A percentile compares a stretch with the other conserved stretches of the same genome.
phyloP scores from a whole-genome alignment of 768 basidiomycete species.

The Collybia sordida region DNA sequence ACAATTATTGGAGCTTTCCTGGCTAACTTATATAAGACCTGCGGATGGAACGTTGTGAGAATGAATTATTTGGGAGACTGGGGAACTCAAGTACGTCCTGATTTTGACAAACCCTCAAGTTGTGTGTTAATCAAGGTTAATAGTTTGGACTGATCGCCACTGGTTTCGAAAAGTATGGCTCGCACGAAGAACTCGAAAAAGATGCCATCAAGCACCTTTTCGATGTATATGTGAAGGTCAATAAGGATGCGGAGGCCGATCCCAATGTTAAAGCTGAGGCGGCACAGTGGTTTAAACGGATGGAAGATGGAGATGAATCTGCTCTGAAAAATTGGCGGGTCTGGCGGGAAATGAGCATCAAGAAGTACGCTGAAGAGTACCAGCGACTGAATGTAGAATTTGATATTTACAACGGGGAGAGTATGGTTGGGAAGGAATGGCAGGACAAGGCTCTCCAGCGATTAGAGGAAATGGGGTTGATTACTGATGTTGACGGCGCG shows the following conservation, averaged over 20 bases:
- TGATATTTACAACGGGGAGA: conserved; percentile 92
- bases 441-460: conserved; percentile 70
- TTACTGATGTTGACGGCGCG: conserved; percentile 77
- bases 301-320: conserved; percentile 89
- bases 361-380: conserved; percentile 88
- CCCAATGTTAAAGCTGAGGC: conserved; percentile 74
- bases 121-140: not conserved
- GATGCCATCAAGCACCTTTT: conserved; percentile 96
- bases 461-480: conserved; percentile 70
- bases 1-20: conserved; percentile 99
- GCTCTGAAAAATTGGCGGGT: conserved; percentile 87
- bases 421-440: conserved; percentile 69
- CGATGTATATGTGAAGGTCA: conserved; percentile 93
- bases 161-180: conserved; percentile 92
- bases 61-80: conserved; percentile 98
- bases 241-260: conserved; percentile 76
- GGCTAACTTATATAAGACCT: conserved; percentile 85
- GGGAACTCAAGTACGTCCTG: conserved; percentile 84
- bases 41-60: conserved; percentile 89
- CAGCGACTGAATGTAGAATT: conserved; percentile 87
- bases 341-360: conserved; percentile 90
- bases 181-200: conserved; percentile 74
- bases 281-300: conserved; percentile 87
- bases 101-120: not conserved
- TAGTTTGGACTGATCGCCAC: conserved; percentile 87